phyloP scores from a whole-genome alignment of 192 early-diverging fungal species.

The Haplosporangium gracile region DNA sequence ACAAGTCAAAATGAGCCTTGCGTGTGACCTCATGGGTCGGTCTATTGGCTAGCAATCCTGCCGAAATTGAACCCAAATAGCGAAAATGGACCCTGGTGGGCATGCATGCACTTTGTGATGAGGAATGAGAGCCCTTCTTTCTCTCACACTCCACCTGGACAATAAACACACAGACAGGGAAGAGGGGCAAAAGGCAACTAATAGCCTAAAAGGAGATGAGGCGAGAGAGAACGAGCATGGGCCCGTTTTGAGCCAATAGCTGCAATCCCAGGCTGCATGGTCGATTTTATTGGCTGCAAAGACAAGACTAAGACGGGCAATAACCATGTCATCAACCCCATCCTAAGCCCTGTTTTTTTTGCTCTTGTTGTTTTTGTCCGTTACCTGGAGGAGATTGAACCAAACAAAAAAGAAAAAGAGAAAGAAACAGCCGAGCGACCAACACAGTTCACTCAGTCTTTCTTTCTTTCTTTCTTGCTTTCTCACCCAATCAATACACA shows the following conservation, averaged over 20 bases:
- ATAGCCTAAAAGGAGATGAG: background rate
- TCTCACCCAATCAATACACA: background rate
- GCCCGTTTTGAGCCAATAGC: background rate
- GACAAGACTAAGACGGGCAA: background rate
- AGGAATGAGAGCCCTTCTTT: background rate
- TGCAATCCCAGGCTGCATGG: background rate
- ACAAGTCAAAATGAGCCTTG: background rate
- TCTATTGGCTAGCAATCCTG: background rate
- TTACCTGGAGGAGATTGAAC: background rate
- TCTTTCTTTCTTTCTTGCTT: background rate
- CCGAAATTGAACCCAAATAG: background rate
- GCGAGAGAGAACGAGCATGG: background rate
- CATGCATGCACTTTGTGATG: background rate
- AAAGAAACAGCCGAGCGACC: background rate
- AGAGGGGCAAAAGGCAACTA: background rate
- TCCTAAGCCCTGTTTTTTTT: background rate
- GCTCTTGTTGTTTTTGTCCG: background rate
- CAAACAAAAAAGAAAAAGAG: background rate
- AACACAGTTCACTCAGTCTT: background rate
- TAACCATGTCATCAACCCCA: too few relatives aligned
- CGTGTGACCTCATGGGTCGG: background rate
- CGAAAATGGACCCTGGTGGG: background rate
- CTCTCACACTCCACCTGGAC: too few relatives aligned
- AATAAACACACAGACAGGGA: too few relatives aligned
- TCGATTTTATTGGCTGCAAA: background rate